Percentiles rank a stretch among this genome's conserved stretches.
Conservation (phyloP, 78 protist genomes). For the Thecamonas trahens region DNA sequence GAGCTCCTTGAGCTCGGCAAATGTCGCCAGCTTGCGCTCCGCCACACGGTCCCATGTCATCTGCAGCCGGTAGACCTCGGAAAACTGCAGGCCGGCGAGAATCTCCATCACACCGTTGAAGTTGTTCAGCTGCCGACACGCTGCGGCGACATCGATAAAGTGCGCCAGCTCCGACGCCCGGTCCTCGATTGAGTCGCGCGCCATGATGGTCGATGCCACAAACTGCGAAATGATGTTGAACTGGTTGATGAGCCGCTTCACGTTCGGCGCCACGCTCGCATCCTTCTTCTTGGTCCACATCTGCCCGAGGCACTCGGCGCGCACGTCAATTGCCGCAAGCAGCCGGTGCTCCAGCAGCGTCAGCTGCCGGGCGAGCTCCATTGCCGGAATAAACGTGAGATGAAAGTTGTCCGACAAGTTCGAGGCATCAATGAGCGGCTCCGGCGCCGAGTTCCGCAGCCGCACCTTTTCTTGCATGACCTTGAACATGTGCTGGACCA, state of each 20-base stretch:
- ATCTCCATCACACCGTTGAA: neutral
- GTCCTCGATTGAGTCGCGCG: too few relatives aligned
- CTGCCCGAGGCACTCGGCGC: neutral
- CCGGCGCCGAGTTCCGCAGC: too few relatives aligned
- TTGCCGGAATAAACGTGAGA: too few relatives aligned
- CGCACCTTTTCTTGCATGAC: too few relatives aligned
- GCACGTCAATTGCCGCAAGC: neutral
- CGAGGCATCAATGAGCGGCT: too few relatives aligned
- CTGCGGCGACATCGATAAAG: neutral
- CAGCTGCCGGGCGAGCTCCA: conserved; percentile 2
- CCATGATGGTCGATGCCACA: too few relatives aligned
- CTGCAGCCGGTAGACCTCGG: neutral
- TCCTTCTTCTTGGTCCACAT: too few relatives aligned
- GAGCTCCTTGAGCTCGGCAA: neutral
- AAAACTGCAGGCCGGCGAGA: neutral
- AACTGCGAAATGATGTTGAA: too few relatives aligned
- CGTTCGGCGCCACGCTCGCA: too few relatives aligned
- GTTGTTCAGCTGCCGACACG: neutral
- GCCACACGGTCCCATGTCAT: neutral
- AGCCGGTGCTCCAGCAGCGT: neutral
- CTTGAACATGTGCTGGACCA: too few relatives aligned
- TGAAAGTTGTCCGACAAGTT: too few relatives aligned
- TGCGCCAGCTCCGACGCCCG: too few relatives aligned
- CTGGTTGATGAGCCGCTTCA: neutral
- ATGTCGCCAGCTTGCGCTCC: neutral